Evolutionary conservation across 306 rosid species (phyloP).

Genomic region (Lathyrus tuberosus): DNA sequence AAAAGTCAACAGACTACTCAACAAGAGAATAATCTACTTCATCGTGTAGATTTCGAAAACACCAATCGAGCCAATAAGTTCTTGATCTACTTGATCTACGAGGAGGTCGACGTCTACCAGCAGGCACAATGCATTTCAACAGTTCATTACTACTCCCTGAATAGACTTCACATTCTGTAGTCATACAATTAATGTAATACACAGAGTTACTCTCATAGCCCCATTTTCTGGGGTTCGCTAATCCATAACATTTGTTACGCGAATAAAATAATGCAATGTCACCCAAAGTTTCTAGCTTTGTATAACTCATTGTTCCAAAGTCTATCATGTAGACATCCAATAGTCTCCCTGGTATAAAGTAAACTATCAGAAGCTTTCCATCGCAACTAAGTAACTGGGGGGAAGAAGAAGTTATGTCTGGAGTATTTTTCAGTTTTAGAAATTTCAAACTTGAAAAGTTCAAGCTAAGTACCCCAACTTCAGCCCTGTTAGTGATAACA

Average conservation of each 20-base stretch:
- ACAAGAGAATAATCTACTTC: slow-evolving; percentile 1
- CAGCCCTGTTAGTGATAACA: too few relatives aligned
- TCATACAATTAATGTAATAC: not conserved
- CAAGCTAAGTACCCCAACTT: too few relatives aligned
- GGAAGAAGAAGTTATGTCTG: not conserved
- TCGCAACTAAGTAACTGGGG: not conserved
- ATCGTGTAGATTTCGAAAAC: not conserved
- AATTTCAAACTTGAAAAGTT: too few relatives aligned
- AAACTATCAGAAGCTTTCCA: not conserved
- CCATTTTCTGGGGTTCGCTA: not conserved
- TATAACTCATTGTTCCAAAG: not conserved
- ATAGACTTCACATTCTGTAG: not conserved
- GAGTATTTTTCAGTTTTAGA: not conserved
- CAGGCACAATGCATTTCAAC: not conserved
- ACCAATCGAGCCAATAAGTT: not conserved
- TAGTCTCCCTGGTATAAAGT: not conserved
- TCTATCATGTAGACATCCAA: not conserved
- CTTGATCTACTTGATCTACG: too few relatives aligned
- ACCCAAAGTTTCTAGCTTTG: not conserved
- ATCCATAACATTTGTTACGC: not conserved
- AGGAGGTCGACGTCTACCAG: not conserved
- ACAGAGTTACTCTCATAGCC: not conserved
- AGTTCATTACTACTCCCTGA: not conserved
- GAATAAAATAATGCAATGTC: not conserved
- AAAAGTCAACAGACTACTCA: not conserved